Evolutionary conservation across 2,329 filamentous ascomycete genomes (phyloP), one percentile per base, ranked within the genome.

Genomic region (Geosmithia morbida): DNA sequence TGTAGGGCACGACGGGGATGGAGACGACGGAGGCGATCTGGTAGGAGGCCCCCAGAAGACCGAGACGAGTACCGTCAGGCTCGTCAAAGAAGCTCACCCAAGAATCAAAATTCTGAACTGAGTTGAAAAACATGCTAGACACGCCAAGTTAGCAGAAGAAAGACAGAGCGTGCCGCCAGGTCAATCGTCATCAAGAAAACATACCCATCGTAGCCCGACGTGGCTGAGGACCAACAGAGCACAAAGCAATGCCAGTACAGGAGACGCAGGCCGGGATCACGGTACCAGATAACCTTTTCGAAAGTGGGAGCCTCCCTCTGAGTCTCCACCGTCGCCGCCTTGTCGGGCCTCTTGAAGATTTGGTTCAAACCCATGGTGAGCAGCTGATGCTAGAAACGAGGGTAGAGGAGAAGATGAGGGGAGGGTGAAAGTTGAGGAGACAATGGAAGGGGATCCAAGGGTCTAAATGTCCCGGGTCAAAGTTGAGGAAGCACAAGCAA

Each of bases 191-290:
- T 4, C 17, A 18, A 42, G 7, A n/a, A 22, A n/a, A 13, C 20
- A 42, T 42, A 42, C 41, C 41, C 75, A 61, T 81, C 77, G 56
- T 79, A 80, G 47, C 76, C 75, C 7, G 75, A 79, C 29, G 75
- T 79, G 42, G 76, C 76, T 29, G 76, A 79, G 13, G 74, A 75
- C 48, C 80, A 64, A 59, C 76, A 74, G 49, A 81, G 65, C 49
- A 79, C 68, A 18, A 68, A 60, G 49, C 66, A 67, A 57, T 70
- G 68, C 46, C 66, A 66, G 56, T 79, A 79, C 11, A 79, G 68
- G 56, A 67, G 72, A 46, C 75, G 66, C 47, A 80, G 61, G 55
- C 76, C 71, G 39, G 74, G 73, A 52, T 79, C 72, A 54, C 62
- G 67, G 51, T 66, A 71, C 77, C 77, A 81, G 48, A 61, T 69